A percentile compares a stretch with the other conserved stretches of the same genome.
These are phyloP conservation scores for Tuber indicum DNA, from an alignment of 495 filamentous ascomycete species.

Conservation along the genomic window DNA sequence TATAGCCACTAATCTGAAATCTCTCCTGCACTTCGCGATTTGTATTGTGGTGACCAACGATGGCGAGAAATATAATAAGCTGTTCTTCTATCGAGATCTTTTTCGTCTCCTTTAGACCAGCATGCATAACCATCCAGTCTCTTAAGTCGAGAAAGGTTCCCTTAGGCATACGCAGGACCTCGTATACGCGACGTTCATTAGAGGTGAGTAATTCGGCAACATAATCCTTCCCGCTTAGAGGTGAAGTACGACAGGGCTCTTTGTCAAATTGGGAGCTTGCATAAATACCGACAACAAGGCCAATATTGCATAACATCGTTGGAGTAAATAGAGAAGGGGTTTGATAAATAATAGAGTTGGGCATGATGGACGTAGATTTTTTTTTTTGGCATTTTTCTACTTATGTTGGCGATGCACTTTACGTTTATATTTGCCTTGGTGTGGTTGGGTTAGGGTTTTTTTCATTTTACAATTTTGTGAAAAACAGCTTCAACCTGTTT, in stretches of 20 bases:
- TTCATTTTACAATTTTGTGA: too few species aligned
- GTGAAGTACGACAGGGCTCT: not conserved
- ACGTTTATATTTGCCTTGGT: not conserved
- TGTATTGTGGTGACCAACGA: too few species aligned
- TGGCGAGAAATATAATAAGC: not conserved
- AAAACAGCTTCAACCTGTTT: too few species aligned
- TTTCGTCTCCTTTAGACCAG: too few species aligned
- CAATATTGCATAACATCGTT: not conserved
- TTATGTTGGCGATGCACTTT: not conserved
- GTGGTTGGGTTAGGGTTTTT: not conserved
- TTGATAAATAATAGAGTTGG: fast-evolving
- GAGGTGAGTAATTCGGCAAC: not conserved
- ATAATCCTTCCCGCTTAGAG: not conserved
- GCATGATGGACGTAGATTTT: fast-evolving
- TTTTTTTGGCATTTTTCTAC: not conserved
- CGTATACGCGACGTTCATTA: not conserved
- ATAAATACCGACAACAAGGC: not conserved
- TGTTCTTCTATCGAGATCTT: not conserved
- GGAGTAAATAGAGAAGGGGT: not conserved
- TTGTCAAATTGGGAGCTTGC: not conserved
- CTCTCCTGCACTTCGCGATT: too few species aligned
- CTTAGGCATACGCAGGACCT: too few species aligned
- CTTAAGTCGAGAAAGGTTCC: too few species aligned
- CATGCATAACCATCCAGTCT: too few species aligned
- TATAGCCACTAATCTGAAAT: too few species aligned